Conservation (phyloP, 495 filamentous ascomycete species). For the Penicillium atrosanguineum region DNA sequence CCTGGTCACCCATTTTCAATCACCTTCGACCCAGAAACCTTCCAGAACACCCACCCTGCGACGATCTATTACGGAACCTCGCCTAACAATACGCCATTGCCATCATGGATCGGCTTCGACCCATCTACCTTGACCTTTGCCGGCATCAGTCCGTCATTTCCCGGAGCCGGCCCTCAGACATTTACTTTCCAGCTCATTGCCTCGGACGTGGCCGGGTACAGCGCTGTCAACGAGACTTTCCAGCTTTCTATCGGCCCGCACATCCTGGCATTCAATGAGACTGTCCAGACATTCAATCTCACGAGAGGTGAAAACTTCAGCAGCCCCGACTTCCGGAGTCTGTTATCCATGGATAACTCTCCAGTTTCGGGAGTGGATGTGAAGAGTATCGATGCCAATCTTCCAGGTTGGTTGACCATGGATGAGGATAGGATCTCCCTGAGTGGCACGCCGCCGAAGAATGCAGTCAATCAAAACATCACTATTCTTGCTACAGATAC, state of each 20-base stretch:
- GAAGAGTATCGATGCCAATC: conserved; percentile 44
- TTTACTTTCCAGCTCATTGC: conserved; percentile 75
- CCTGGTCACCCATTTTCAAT: conserved; percentile 45
- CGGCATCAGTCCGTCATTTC: conserved; percentile 68
- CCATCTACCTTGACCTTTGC: conserved; percentile 61
- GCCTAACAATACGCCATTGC: conserved; percentile 74
- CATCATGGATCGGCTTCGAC: conserved; percentile 84
- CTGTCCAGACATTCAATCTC: conserved; percentile 56
- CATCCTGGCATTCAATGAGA: conserved; percentile 59
- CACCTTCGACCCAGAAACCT: conserved; percentile 47
- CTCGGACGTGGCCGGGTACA: conserved; percentile 76
- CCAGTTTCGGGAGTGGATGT: conserved; percentile 46
- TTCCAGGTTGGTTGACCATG: conserved; percentile 70
- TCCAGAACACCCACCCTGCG: conserved; percentile 42
- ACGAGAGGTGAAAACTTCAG: conserved; percentile 52
- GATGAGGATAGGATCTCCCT: conserved; percentile 61
- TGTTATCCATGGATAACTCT: conserved; percentile 62
- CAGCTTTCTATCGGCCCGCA: conserved; percentile 68
- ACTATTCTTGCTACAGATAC: conserved; percentile 63
- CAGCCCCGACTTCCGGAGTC: conserved; percentile 51
- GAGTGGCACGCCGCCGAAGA: conserved; percentile 59
- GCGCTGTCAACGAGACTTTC: conserved; percentile 63
- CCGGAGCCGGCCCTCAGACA: conserved; percentile 63
- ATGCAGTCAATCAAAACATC: conserved; percentile 58
- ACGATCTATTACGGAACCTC: conserved; percentile 76